phyloP scores from a whole-genome alignment of 106 monocot species.

The Allium sativum region DNA sequence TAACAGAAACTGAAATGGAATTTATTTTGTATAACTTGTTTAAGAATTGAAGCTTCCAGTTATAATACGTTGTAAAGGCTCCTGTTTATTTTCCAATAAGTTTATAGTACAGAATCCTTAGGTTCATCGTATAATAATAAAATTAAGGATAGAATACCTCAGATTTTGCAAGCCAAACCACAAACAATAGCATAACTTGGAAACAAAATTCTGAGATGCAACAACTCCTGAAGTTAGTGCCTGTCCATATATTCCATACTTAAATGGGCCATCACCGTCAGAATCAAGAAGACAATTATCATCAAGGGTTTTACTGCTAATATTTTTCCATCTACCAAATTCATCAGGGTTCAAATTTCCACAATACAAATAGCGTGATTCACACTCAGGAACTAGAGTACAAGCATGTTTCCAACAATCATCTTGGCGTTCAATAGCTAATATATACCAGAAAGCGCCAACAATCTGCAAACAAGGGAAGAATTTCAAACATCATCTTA shows the following conservation, averaged over 20 bases:
- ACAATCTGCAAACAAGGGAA: conserved; percentile 40
- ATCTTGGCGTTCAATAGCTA: conserved; percentile 73
- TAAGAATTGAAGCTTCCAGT: not conserved
- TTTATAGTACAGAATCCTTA: not conserved
- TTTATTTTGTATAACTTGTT: not conserved
- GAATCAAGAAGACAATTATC: conserved; percentile 17
- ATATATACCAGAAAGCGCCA: conserved; percentile 86
- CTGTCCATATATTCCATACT: conserved; percentile 62
- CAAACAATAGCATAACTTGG: conserved; percentile 66
- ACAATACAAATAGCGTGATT: conserved; percentile 37
- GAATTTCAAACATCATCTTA: no score
- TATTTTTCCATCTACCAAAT: conserved; percentile 26
- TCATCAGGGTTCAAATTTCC: conserved; percentile 22
- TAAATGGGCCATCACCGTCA: conserved; percentile 26
- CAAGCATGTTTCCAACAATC: conserved; percentile 69
- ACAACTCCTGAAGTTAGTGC: conserved; percentile 54
- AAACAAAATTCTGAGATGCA: conserved; percentile 39
- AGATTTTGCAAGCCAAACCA: conserved; percentile 93
- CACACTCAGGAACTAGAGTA: conserved; percentile 16
- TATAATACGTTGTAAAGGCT: not conserved
- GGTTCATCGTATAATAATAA: no score
- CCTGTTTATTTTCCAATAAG: not conserved
- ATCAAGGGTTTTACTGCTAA: conserved; percentile 7
- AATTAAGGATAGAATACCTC: conserved; percentile 24
- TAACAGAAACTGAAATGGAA: no score